These are phyloP conservation scores for Peziza echinospora DNA, from an alignment of 495 filamentous ascomycete species.

Conservation along the genomic window DNA sequence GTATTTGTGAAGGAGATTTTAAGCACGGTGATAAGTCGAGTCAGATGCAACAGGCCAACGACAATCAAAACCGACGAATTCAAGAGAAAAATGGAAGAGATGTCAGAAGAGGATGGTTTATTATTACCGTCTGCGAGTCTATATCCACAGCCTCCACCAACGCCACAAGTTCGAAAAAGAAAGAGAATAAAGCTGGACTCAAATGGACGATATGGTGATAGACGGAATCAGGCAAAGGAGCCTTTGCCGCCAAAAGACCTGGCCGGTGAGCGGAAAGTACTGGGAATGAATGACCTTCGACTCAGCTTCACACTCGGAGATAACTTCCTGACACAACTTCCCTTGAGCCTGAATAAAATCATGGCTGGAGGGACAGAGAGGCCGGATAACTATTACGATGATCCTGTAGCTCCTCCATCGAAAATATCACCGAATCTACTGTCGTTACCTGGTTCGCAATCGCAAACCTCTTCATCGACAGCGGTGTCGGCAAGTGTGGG, in stretches of 20 bases:
- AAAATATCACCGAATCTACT: too few relatives aligned
- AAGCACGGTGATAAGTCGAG: constrained; percentile 52
- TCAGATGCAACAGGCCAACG: constrained; percentile 54
- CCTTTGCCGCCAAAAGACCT: background rate
- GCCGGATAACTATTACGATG: constrained; percentile 24
- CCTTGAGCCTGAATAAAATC: constrained; percentile 46
- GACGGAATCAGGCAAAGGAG: background rate
- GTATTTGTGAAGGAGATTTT: constrained; percentile 81
- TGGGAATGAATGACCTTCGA: constrained; percentile 61
- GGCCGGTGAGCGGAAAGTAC: constrained; percentile 30
- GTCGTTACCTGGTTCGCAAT: too few relatives aligned
- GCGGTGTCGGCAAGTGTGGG: too few relatives aligned
- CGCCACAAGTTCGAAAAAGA: constrained; percentile 36
- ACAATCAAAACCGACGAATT: constrained; percentile 48
- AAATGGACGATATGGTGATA: constrained; percentile 33
- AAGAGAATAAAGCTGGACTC: constrained; percentile 43
- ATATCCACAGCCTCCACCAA: background rate
- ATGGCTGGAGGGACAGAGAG: constrained; percentile 53
- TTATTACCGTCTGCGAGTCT: too few relatives aligned
- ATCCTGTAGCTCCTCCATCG: constrained; percentile 5
- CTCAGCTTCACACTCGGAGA: constrained; percentile 54
- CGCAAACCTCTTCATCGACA: too few relatives aligned
- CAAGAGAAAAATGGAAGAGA: constrained; percentile 30
- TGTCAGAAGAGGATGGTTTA: constrained; percentile 46
- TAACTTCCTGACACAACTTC: constrained; percentile 53